phyloP scores from a whole-genome alignment of 202 grass and related monocot genomes.

The Bolboschoenoplectus hybrid region DNA sequence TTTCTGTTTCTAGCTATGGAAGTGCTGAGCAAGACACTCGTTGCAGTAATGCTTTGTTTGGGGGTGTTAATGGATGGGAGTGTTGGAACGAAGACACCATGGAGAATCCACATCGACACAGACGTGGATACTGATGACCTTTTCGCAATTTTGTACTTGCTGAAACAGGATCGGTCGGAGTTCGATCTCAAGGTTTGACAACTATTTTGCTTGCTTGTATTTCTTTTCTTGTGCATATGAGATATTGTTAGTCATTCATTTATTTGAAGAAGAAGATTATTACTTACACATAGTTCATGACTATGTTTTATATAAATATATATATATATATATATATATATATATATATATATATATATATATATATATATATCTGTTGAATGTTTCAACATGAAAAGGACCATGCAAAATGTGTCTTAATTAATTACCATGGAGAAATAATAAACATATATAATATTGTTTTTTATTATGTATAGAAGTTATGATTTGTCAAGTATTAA shows the following conservation, averaged over 20 bases:
- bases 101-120: constrained; percentile 57
- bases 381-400: too few species aligned
- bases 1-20: neutral
- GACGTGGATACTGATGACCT: constrained; percentile 64
- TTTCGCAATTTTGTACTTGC: constrained; percentile 58
- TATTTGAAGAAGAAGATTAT: too few species aligned
- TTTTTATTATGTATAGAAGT: neutral
- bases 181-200: constrained; percentile 56
- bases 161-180: constrained; percentile 58
- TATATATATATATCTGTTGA: neutral
- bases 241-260: neutral
- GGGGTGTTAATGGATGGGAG: neutral
- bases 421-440: neutral
- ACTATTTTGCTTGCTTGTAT: neutral
- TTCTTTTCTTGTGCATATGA: neutral
- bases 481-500: neutral
- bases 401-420: neutral
- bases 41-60: neutral
- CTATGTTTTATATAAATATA: too few species aligned
- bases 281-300: too few species aligned
- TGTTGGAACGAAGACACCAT: constrained; percentile 22
- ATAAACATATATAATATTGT: neutral
- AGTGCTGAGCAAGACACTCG: constrained; percentile 1
- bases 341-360: too few species aligned
- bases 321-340: neutral